phyloP scores from a whole-genome alignment of 2,329 filamentous ascomycete genomes.

The Fusarium torulosum region DNA sequence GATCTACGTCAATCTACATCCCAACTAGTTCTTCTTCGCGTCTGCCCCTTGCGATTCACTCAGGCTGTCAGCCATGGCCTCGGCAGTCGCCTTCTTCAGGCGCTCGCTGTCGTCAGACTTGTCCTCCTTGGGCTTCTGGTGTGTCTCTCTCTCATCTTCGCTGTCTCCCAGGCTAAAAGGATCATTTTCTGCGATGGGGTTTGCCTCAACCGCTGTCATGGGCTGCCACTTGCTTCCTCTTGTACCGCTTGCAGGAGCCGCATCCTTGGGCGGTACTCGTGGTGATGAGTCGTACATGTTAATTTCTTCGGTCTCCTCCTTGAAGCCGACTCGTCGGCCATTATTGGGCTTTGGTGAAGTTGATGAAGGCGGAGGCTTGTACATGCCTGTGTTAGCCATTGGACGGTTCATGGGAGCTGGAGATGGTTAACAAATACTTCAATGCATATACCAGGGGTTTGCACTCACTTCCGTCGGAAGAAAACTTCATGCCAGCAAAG shows the following conservation, averaged over 20 bases:
- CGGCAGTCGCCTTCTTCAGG: slow-evolving; percentile 74
- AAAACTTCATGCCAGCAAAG: slow-evolving; percentile 78
- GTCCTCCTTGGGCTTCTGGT: slow-evolving; percentile 66
- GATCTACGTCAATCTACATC: slow-evolving; percentile 1
- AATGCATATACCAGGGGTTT: not conserved
- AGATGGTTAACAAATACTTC: slow-evolving; percentile 33
- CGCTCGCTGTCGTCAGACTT: slow-evolving; percentile 71
- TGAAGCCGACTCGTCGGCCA: slow-evolving; percentile 68
- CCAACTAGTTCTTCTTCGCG: slow-evolving; percentile 53
- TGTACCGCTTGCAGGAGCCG: slow-evolving; percentile 58
- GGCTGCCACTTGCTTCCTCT: slow-evolving; percentile 98
- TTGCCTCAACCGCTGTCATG: slow-evolving; percentile 82
- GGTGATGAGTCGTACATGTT: slow-evolving; percentile 77
- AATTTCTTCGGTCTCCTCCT: slow-evolving; percentile 80
- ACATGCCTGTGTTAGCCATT: slow-evolving; percentile 81
- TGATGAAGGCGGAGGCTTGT: slow-evolving; percentile 74
- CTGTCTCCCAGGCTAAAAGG: slow-evolving; percentile 97
- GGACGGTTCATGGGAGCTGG: slow-evolving; percentile 65
- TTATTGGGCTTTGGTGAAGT: slow-evolving; percentile 63
- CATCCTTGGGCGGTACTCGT: slow-evolving; percentile 65
- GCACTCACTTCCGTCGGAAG: slow-evolving; percentile 71
- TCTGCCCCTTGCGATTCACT: slow-evolving; percentile 55
- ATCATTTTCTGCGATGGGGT: slow-evolving; percentile 89
- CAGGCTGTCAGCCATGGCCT: slow-evolving; percentile 69
- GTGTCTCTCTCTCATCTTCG: slow-evolving; percentile 84